These are phyloP conservation scores for Penicillium sp. DNA, from an alignment of 2,329 filamentous ascomycete species.

Conservation along the genomic window DNA sequence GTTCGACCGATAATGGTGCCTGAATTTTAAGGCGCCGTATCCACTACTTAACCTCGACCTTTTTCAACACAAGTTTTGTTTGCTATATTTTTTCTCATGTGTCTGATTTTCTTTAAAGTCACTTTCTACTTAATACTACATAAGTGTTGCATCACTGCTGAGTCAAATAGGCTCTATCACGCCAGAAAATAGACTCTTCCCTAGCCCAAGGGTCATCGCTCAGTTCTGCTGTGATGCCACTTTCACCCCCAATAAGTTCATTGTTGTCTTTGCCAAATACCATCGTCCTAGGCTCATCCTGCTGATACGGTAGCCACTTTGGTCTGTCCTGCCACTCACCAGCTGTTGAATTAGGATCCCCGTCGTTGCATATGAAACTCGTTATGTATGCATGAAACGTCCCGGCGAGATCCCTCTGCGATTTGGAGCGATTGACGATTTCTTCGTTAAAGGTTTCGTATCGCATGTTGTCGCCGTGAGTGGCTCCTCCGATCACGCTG, in stretches of 20 bases:
- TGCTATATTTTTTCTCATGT: too few relatives aligned
- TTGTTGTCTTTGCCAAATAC: not conserved
- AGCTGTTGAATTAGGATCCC: constrained; percentile 41
- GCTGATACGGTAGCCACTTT: constrained; percentile 34
- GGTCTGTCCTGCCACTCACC: constrained; percentile 27
- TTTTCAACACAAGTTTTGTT: too few relatives aligned
- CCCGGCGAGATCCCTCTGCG: constrained; percentile 42
- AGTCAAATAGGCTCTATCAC: not conserved
- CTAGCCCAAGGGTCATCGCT: not conserved
- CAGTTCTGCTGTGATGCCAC: not conserved
- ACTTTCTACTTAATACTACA: too few relatives aligned
- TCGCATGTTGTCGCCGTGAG: constrained; percentile 47
- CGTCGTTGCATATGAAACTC: constrained; percentile 44
- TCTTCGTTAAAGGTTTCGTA: constrained; percentile 44
- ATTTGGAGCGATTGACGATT: constrained; percentile 31
- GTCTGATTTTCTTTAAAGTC: too few relatives aligned
- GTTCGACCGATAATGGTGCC: not conserved
- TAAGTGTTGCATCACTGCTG: not conserved
- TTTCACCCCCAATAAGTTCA: not conserved
- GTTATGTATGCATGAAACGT: constrained; percentile 47
- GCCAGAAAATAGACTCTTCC: not conserved
- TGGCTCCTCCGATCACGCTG: constrained; percentile 42
- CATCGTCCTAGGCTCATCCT: constrained; percentile 22
- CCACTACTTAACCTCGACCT: too few relatives aligned
- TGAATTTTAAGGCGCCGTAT: not conserved